Evolutionary conservation across 176 grass and related monocot species (phyloP), one percentile per base, ranked within the genome.

Genomic region (Hyparrhenia diplandra): DNA sequence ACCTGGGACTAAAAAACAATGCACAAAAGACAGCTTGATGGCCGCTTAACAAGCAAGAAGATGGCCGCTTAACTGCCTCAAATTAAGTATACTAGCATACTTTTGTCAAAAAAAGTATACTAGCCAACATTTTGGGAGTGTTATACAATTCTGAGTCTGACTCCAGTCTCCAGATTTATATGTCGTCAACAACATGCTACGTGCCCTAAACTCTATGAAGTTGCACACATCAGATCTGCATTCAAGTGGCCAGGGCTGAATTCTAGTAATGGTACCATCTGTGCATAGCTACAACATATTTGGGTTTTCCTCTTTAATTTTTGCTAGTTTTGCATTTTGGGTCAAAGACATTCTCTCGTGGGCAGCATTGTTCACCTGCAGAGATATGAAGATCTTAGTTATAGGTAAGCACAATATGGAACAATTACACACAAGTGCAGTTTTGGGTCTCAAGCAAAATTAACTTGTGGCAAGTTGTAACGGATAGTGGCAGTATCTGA

Each of bases 281-380:
- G 28, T 80, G 37, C 27, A 35, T 75, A 31, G 46, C 67, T 85
- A 89, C 67, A 67, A 61, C 67, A 79, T 49, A 79, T 74, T 84
- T 88, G 69, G 54, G 24, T 36, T 87, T 84, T 86, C 80, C 73
- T 91, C 97, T 81, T 87, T 95, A 73, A 64, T 90, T 88, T 91
- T 99, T 61, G 85, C 87, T 80, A 88, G 39, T 82, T 99, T 99
- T 71, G 86, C 76, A 69, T 76, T 96, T 96, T 6, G 97, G 97
- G 66, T 99, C 97, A n/a, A 69, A 95, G 89, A 67, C 97, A 99
- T n/a, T 82, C 97, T 96, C 85, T 99, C 97, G 4, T 99, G 97
- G 34, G 93, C 93, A 82, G 97, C 90, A 88, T 80, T 95, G 80
- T 91, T 93, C 73, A 96, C 97, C 96, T 98, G 86, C 79, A 86